Evolutionary conservation across 768 basidiomycete genomes (phyloP), one percentile per base, ranked within the genome.

Genomic region (Pleurotus tuoliensis): DNA sequence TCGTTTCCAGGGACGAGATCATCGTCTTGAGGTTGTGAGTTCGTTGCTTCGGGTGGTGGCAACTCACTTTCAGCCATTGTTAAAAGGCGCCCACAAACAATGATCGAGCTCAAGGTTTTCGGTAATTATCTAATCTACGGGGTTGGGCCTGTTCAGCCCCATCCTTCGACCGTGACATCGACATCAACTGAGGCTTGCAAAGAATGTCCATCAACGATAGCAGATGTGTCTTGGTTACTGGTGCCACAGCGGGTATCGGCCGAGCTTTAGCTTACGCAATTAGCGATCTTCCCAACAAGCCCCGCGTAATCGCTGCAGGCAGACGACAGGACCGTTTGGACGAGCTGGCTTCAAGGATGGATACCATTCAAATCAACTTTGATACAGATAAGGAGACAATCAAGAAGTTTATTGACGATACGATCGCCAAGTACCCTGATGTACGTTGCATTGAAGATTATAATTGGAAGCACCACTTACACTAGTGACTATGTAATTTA

Each of bases 261-360:
- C 20, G 57, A 16, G 43, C 48, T 18, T 16, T 57, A 15, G 56
- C 56, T 5, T 22, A 15, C 13, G 49, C 48, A 27, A 48, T 57
- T 37, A 25, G 24, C 40, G 56, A 48, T 16, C 40, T 52, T n/a
- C 56, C 56, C 22, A 49, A 68, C 43, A 61, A 68, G 30, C 75
- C 75, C 7, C 70, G 66, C 1, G 73, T 77, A 48, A 71, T 77
- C 45, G 72, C 67, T 41, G 64, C 68, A 15, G 75, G 75, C n/a
- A 66, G 74, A 16, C 72, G 75, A 6, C 61, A 71, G 58, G 67
- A 73, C 9, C 57, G 76, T 43, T 46, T 57, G 22, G 56, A 57
- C 25, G 44, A 58, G 24, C 50, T 56, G 27, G 48, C 56, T 8
- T 20, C 47, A 7, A 43, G 20, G 47, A 61, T 77, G 43, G 63